phyloP scores from a whole-genome alignment of 2,329 filamentous ascomycete species.

The Fusarium newnesense region DNA sequence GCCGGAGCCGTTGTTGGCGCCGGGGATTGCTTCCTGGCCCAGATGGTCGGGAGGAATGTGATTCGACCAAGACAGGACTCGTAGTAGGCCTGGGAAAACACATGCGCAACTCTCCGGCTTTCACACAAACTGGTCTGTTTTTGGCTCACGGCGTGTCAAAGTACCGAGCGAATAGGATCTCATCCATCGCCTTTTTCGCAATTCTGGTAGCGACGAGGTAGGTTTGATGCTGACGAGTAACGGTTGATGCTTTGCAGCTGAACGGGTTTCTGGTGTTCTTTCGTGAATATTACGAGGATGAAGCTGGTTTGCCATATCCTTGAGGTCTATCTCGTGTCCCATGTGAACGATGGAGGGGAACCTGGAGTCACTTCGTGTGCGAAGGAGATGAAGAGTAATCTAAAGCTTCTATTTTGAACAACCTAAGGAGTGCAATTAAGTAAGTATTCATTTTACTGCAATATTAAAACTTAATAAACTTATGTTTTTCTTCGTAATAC shows the following conservation, averaged over 20 bases:
- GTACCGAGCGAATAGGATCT: conserved; percentile 42
- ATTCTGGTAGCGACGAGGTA: conserved; percentile 31
- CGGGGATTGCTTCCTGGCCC: conserved; percentile 43
- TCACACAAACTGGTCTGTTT: conserved; percentile 19
- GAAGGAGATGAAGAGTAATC: background rate
- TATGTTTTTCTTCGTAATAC: background rate
- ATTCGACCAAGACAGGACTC: conserved; percentile 37
- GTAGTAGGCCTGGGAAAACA: conserved; percentile 16
- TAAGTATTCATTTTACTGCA: background rate
- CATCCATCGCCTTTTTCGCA: conserved; percentile 20
- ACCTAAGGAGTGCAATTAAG: background rate
- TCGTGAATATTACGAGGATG: conserved; percentile 22
- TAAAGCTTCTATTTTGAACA: background rate
- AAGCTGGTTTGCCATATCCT: conserved; percentile 12
- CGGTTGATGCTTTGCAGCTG: conserved; percentile 13
- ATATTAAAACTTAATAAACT: background rate
- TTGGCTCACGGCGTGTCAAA: conserved; percentile 36
- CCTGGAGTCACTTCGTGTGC: background rate
- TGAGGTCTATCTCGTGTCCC: background rate
- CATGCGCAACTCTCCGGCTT: conserved; percentile 29
- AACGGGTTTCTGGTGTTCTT: background rate
- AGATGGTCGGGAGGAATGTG: conserved; percentile 45
- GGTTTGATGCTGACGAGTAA: conserved; percentile 37
- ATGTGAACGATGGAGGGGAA: background rate
- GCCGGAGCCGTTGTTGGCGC: conserved; percentile 39